Evolutionary conservation across 768 basidiomycete genomes (phyloP).

Genomic region (Calocybe cyanea): DNA sequence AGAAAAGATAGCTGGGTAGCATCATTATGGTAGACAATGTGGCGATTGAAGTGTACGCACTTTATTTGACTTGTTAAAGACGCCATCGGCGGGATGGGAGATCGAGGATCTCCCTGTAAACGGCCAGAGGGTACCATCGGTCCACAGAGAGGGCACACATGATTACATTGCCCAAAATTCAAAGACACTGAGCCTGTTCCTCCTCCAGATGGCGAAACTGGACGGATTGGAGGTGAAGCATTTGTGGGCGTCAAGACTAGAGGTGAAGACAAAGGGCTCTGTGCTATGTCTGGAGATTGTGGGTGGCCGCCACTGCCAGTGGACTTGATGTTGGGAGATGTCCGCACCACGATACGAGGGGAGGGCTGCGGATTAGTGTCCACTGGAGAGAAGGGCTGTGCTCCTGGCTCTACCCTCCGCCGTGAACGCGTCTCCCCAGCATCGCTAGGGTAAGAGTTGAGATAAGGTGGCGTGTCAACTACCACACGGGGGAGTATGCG

Average conservation of each 20-base stretch:
- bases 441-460: constrained; percentile 15
- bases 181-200: constrained; percentile 7
- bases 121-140: not conserved
- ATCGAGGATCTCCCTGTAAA: constrained; percentile 10
- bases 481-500: constrained; percentile 17
- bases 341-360: constrained; percentile 20
- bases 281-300: constrained; percentile 10
- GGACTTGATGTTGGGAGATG: constrained; percentile 22
- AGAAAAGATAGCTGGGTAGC: not conserved
- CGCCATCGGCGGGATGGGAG: constrained; percentile 1
- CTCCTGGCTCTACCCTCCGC: not conserved
- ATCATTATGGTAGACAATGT: not conserved
- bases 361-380: constrained; percentile 2
- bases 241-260: constrained; percentile 6
- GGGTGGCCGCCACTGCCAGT: constrained; percentile 21
- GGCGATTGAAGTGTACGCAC: not conserved
- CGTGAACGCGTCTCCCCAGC: not conserved
- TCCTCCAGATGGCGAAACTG: constrained; percentile 9
- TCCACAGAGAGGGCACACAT: not conserved
- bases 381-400: not conserved
- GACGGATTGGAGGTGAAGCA: not conserved
- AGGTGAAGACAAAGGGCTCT: constrained; percentile 18
- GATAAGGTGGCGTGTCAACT: constrained; percentile 26
- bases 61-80: not conserved
- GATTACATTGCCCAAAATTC: not conserved